Conservation (phyloP, 1,284 basidiomycete species). For the Cerioporus squamosus region DNA sequence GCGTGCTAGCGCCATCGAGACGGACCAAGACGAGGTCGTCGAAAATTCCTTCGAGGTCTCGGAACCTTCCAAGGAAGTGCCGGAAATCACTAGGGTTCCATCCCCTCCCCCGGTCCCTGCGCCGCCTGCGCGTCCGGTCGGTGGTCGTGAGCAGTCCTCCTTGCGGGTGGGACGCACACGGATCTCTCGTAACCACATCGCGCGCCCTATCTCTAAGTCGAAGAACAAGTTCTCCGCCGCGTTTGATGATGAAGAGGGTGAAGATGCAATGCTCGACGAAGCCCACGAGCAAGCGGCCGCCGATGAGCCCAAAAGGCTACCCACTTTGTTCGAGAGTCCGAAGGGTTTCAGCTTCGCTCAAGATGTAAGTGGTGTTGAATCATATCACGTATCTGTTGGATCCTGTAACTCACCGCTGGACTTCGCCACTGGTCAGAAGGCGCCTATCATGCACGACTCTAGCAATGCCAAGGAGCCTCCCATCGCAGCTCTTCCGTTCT, state of each 20-base stretch:
- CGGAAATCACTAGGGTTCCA: constrained; percentile 23
- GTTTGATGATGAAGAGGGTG: constrained; percentile 61
- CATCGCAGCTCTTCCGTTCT: constrained; percentile 66
- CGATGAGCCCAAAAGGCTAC: constrained; percentile 56
- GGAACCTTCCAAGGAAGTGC: constrained; percentile 10
- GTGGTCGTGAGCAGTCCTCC: constrained; percentile 49
- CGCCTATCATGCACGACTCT: constrained; percentile 32
- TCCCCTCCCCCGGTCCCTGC: constrained; percentile 25
- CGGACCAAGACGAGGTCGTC: constrained; percentile 32
- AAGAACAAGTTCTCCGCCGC: constrained; percentile 68
- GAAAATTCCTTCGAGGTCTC: constrained; percentile 33
- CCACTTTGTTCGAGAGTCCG: constrained; percentile 63
- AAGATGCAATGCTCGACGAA: constrained; percentile 51
- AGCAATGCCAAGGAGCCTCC: constrained; percentile 65
- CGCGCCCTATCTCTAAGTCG: constrained; percentile 44
- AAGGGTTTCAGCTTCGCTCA: constrained; percentile 69
- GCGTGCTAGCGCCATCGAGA: constrained; percentile 38
- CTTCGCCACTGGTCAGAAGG: constrained; percentile 19
- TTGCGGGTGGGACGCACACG: constrained; percentile 68
- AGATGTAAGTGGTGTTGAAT: constrained; percentile 47
- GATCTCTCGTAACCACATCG: constrained; percentile 55
- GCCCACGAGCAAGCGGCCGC: constrained; percentile 40
- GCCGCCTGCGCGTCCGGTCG: constrained; percentile 17
- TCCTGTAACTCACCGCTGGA: not conserved
- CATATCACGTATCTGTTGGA: no score